These are phyloP conservation scores for Oidiodendron maius DNA, from an alignment of 495 filamentous ascomycete genomes.

Conservation along the genomic window DNA sequence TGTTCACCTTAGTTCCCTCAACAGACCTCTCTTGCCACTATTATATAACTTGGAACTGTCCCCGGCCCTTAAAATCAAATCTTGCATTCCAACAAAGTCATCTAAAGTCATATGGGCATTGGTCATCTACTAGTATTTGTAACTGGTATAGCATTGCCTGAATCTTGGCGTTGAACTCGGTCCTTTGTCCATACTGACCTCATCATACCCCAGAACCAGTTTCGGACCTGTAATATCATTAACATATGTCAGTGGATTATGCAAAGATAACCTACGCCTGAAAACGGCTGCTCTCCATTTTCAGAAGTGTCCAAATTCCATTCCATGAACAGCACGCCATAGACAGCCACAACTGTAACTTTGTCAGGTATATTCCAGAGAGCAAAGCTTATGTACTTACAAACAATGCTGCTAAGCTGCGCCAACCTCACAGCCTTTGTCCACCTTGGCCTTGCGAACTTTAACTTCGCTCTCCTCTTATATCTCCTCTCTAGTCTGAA, in stretches of 20 bases:
- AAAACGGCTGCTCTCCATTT: constrained; percentile 47
- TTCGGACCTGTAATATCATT: constrained; percentile 24
- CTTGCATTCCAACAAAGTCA: too few species aligned
- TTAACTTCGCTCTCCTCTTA: constrained; percentile 62
- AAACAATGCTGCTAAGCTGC: constrained; percentile 59
- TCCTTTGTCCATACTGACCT: constrained; percentile 25
- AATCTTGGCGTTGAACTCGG: constrained; percentile 17
- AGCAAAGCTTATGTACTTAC: constrained; percentile 38
- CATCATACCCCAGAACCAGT: constrained; percentile 25
- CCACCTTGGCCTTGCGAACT: constrained; percentile 69
- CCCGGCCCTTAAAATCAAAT: too few species aligned
- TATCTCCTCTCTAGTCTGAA: constrained; percentile 77
- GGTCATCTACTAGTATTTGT: constrained; percentile 14
- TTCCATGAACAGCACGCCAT: constrained; percentile 73
- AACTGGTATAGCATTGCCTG: constrained; percentile 17
- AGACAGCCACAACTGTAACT: constrained; percentile 58
- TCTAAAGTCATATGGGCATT: too few species aligned
- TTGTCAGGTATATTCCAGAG: constrained; percentile 7
- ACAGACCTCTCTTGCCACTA: too few species aligned
- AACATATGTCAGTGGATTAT: too few species aligned
- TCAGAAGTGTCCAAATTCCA: constrained; percentile 45
- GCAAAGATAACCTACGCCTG: constrained; percentile 44
- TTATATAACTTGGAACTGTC: too few species aligned
- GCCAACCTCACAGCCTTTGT: constrained; percentile 63
- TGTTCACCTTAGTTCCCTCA: too few species aligned